phyloP scores from a whole-genome alignment of 225 moss, liverwort and hornwort genomes.

The Straminergon stramineum region DNA sequence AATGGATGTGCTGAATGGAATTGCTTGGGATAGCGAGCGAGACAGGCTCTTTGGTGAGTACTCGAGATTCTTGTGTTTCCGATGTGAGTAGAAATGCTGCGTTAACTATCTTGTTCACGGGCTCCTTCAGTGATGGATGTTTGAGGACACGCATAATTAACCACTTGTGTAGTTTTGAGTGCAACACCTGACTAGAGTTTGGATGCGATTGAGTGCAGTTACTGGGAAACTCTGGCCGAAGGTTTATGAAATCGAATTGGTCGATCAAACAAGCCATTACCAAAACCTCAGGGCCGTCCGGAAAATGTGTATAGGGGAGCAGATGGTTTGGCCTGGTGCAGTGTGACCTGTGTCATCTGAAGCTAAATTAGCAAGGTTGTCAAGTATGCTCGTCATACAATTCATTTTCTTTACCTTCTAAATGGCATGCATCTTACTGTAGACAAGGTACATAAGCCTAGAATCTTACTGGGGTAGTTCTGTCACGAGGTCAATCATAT shows the following conservation, averaged over 20 bases:
- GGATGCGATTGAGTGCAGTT: conserved; percentile 46
- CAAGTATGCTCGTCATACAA: not conserved
- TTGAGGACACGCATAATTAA: not conserved
- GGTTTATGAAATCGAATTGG: conserved; percentile 66
- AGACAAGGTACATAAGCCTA: not conserved
- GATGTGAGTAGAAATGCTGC: not conserved
- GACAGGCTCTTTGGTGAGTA: conserved; percentile 72
- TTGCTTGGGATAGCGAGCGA: conserved; percentile 83
- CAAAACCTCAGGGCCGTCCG: conserved; percentile 25
- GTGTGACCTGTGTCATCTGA: not conserved
- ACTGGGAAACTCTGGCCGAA: conserved; percentile 98
- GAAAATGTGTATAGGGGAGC: conserved; percentile 23
- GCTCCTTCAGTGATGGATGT: not conserved
- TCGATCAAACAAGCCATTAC: conserved; percentile 39
- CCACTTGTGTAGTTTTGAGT: not conserved
- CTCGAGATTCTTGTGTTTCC: not conserved
- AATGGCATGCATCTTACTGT: not conserved
- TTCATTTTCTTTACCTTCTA: not conserved
- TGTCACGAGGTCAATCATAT: not conserved
- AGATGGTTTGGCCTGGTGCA: conserved; percentile 13
- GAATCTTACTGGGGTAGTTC: not conserved
- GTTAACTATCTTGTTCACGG: not conserved
- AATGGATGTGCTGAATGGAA: conserved; percentile 90
- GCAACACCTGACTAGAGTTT: conserved; percentile 2
- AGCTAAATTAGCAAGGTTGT: not conserved